A percentile compares a stretch with the other conserved stretches of the same genome.
These are phyloP conservation scores for Eleusine coracana DNA, from an alignment of 176 grass and related monocot genomes.

Conservation along the genomic window DNA sequence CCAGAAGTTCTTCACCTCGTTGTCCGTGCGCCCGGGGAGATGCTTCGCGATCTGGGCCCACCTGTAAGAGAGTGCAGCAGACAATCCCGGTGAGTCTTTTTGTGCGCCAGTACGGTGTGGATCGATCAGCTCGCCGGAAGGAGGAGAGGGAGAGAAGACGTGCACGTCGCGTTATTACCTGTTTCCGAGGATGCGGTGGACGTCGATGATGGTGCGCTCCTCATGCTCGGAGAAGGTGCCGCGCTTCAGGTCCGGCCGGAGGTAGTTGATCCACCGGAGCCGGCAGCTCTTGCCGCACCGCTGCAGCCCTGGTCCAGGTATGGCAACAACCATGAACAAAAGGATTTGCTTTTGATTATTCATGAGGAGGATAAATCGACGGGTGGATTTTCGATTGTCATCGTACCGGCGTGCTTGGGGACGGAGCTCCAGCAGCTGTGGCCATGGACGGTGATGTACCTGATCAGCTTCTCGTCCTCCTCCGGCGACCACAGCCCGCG, in stretches of 20 bases:
- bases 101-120: not conserved
- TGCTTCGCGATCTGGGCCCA: slow-evolving; percentile 99
- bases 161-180: slow-evolving; percentile 39
- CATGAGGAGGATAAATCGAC: not conserved
- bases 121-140: not conserved
- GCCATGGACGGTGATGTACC: slow-evolving; percentile 81
- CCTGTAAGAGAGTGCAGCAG: slow-evolving; percentile 23
- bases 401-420: slow-evolving; percentile 82
- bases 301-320: slow-evolving; percentile 64
- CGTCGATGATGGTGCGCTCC: slow-evolving; percentile 95
- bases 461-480: slow-evolving; percentile 91
- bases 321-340: not conserved
- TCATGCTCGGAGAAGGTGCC: slow-evolving; percentile 90
- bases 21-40: slow-evolving; percentile 92
- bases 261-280: slow-evolving; percentile 98
- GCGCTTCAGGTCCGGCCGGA: slow-evolving; percentile 89
- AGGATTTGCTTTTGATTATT: not conserved
- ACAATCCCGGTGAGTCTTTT: not conserved
- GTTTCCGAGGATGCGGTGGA: slow-evolving; percentile 96
- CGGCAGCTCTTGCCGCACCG: slow-evolving; percentile 99
- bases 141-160: not conserved
- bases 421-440: slow-evolving; percentile 98
- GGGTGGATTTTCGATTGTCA: not conserved
- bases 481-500: slow-evolving; percentile 98
- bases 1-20: slow-evolving; percentile 99